Base-by-base conservation (phyloP, 2,329 filamentous ascomycete genomes). In the Xylariales sp. region DNA sequence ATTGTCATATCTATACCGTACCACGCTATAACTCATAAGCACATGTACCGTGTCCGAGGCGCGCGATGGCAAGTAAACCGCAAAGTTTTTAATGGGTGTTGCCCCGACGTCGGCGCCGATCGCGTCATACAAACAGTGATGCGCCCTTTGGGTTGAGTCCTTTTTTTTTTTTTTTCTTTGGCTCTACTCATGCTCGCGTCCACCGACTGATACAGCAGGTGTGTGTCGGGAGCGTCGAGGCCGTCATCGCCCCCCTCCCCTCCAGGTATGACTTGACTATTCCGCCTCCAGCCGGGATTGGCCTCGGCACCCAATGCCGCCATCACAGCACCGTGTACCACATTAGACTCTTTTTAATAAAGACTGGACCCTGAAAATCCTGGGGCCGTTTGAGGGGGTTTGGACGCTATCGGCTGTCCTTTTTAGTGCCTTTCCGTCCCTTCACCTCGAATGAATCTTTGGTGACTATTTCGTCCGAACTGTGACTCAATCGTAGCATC, bases 251-350 rank as follows among this genome's bases (percentile, higher is more conserved):
- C 55, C 60, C 43, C 49, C n/a, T 23, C 23, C 23, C 23, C 23
- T 23, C 23, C 23, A 23, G 43, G 18, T 43, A 43, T 43, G 18
- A 43, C 34, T 43, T 43, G 36, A 55, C n/a, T 43, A 28, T 6
- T 34, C 62, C 66, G 66, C 43, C 39, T 56, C 59, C 50, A 69
- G 54, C 67, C 67, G 67, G 61, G 58, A 28, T 50, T 57, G 46
- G 43, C 43, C 9, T 43, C 39, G 39, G n/a, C 28, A 30, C 36
- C 36, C 39, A 39, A n/a, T 30, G 34, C 34, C 41, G 30, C 59
- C 49, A 45, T 57, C 34, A 43, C 46, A 48, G 45, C 23, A 45
- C 23, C 34, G 46, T 45, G 53, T 63, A 23, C 48, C 60, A 59
- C 60, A 49, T 63, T 55, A 64, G 49, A 64, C 53, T 63, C 34